A percentile compares a stretch with the other conserved stretches of the same genome.
These are phyloP conservation scores for Hypoxylon sp. DNA, from an alignment of 2,329 filamentous ascomycete genomes.

Conservation along the genomic window DNA sequence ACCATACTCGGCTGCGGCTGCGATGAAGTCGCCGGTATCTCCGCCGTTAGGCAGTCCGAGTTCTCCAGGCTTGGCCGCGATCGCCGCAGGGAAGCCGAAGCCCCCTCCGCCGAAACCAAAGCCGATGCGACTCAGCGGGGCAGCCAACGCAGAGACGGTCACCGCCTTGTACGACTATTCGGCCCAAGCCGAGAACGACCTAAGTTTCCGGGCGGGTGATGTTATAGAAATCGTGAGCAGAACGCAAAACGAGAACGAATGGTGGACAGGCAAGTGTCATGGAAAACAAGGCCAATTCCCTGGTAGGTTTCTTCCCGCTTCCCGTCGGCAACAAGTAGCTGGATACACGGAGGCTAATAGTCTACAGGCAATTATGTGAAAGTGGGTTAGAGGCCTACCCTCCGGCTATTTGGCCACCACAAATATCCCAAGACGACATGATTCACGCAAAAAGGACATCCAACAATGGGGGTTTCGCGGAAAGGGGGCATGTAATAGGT, in stretches of 20 bases:
- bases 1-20: slow-evolving; percentile 67
- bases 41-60: slow-evolving; percentile 42
- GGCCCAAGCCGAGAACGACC: slow-evolving; percentile 90
- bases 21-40: slow-evolving; percentile 47
- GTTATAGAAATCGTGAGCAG: slow-evolving; percentile 85
- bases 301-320: slow-evolving; percentile 72
- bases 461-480: background rate
- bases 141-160: slow-evolving; percentile 74
- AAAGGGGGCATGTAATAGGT: slow-evolving; percentile 7
- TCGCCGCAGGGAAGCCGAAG: slow-evolving; percentile 71
- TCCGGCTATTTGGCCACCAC: background rate
- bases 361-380: slow-evolving; percentile 60
- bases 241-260: slow-evolving; percentile 93
- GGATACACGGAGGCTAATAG: slow-evolving; percentile 37
- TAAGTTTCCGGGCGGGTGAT: slow-evolving; percentile 89
- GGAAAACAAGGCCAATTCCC: slow-evolving; percentile 92
- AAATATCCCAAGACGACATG: slow-evolving; percentile 7
- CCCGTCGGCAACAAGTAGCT: background rate
- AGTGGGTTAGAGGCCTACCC: slow-evolving; percentile 44
- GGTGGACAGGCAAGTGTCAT: slow-evolving; percentile 87
- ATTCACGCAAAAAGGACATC: slow-evolving; percentile 5
- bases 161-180: slow-evolving; percentile 97
- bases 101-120: slow-evolving; percentile 77
- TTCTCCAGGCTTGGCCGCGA: slow-evolving; percentile 51
- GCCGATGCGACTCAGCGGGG: slow-evolving; percentile 72